Evolutionary conservation across 1,284 basidiomycete species (phyloP).

Genomic region (Athelia psychrophila): DNA sequence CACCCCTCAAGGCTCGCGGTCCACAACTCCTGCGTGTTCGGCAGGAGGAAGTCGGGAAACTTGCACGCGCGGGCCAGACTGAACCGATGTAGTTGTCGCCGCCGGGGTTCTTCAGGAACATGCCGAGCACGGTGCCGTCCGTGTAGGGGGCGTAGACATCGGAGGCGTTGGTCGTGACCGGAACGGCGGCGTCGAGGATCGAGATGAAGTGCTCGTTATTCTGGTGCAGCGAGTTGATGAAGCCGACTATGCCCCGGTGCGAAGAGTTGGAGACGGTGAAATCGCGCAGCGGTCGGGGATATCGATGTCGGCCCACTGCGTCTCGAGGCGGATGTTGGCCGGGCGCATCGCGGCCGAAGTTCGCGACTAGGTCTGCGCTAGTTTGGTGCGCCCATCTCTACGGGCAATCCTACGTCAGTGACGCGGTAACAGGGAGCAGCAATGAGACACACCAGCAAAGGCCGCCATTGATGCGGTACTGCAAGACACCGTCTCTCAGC

Average conservation of each 20-base stretch:
- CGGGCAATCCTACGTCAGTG: no score
- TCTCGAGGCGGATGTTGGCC: slow-evolving; percentile 56
- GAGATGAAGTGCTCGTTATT: slow-evolving; percentile 6
- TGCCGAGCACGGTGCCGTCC: slow-evolving; percentile 22
- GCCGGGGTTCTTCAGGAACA: no score
- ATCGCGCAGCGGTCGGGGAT: slow-evolving; percentile 62
- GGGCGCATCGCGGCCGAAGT: slow-evolving; percentile 13
- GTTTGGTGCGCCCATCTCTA: slow-evolving; percentile 53
- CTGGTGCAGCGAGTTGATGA: slow-evolving; percentile 59
- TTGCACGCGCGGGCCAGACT: slow-evolving; percentile 36
- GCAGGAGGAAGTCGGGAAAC: no score
- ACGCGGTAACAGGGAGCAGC: no score
- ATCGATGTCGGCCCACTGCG: slow-evolving; percentile 80
- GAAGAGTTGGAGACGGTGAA: slow-evolving; percentile 68
- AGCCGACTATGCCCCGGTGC: slow-evolving; percentile 32
- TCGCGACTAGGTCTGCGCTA: slow-evolving; percentile 43
- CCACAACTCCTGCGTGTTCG: no score
- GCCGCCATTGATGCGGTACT: slow-evolving; percentile 65
- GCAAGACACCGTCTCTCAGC: slow-evolving; percentile 48
- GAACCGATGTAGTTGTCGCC: no score
- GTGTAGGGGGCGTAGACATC: slow-evolving; percentile 43
- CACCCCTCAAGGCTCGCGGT: no score
- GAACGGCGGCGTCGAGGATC: slow-evolving; percentile 33
- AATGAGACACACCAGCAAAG: no score
- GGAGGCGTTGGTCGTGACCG: slow-evolving; percentile 31